phyloP scores from a whole-genome alignment of 2,329 filamentous ascomycete species.

The Polytolypa hystricis region DNA sequence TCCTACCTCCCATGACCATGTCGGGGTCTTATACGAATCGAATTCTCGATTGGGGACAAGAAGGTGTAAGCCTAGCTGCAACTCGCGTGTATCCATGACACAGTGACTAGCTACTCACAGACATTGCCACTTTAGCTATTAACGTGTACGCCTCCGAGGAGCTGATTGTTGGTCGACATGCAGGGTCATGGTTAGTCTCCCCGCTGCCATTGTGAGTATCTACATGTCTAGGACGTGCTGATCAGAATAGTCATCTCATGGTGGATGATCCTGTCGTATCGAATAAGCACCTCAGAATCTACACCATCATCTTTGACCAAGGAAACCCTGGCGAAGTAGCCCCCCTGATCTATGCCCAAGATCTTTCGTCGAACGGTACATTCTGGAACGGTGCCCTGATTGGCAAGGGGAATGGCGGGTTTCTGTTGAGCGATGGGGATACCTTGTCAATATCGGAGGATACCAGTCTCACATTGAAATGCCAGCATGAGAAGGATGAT shows the following conservation, averaged over 20 bases:
- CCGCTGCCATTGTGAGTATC: not conserved
- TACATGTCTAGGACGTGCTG: not conserved
- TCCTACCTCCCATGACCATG: conserved; percentile 2
- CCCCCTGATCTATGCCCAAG: conserved; percentile 34
- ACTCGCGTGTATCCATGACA: not conserved
- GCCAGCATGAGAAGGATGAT: not conserved
- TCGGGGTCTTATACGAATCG: conserved; percentile 9
- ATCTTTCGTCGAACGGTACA: conserved; percentile 32
- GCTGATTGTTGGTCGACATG: conserved; percentile 11
- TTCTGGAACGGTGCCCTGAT: conserved; percentile 23
- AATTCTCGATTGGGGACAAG: not conserved
- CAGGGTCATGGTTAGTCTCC: not conserved
- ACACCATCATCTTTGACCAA: conserved; percentile 32
- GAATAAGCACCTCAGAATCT: conserved; percentile 32
- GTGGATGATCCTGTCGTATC: conserved; percentile 28
- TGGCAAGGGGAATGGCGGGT: conserved; percentile 5
- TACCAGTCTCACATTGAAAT: conserved; percentile 6
- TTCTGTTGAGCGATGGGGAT: conserved; percentile 20
- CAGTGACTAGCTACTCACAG: not conserved
- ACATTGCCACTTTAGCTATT: conserved; percentile 5
- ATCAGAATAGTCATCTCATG: conserved; percentile 15
- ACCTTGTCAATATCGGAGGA: conserved; percentile 10
- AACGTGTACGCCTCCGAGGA: conserved; percentile 9
- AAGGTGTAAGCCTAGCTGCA: conserved; percentile 2
- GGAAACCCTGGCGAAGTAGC: conserved; percentile 26